Evolutionary conservation across 495 filamentous ascomycete genomes (phyloP), one percentile per base, ranked within the genome.

Genomic region (Podospora australis): DNA sequence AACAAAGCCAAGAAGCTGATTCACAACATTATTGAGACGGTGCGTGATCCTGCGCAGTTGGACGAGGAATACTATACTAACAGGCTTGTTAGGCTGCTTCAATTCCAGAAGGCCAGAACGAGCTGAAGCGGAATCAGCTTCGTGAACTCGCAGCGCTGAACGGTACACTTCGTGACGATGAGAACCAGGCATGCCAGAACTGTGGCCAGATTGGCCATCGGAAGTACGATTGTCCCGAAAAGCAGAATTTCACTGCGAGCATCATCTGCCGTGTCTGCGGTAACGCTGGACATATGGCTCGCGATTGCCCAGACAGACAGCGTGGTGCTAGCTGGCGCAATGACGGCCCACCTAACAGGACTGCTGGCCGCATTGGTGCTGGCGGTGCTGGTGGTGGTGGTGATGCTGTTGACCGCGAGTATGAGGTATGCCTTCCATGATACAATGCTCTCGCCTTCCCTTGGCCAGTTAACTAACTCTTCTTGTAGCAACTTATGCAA

Each of bases 201-300:
- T 99, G 94, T 69, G 94, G 91, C 55, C 87, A 99, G 78, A 97
- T 99, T 51, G 94, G 94, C 48, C 94, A 99, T 68, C 82, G 94
- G 65, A 99, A 97, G 68, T 97, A 96, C 58, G 94, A 99, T 66
- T 99, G 94, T 56, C 94, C 94, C 6, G 86, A 99, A 72, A 88
- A 95, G 66, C 85, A 87, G 63, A 99, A 99, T 67, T 97, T 86
- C 70, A 97, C 94, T 20, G 89, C 94, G 57, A 96, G 90, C 64
- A 96, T 97, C 69, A 99, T 99, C 67, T 99, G 94, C 74, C 91
- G 92, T 55, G 87, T 96, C 59, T 99, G 94, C 70, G 94, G 94
- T 36, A 67, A 69, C 39, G 64, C 64, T 16, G 67, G 67, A 16
- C 67, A 70, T 32, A 69, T 70, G 62, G 66, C 67, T 21, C 57